Evolutionary conservation across 768 basidiomycete genomes (phyloP), one percentile per base, ranked within the genome.

Genomic region (Gyrodon lividus): DNA sequence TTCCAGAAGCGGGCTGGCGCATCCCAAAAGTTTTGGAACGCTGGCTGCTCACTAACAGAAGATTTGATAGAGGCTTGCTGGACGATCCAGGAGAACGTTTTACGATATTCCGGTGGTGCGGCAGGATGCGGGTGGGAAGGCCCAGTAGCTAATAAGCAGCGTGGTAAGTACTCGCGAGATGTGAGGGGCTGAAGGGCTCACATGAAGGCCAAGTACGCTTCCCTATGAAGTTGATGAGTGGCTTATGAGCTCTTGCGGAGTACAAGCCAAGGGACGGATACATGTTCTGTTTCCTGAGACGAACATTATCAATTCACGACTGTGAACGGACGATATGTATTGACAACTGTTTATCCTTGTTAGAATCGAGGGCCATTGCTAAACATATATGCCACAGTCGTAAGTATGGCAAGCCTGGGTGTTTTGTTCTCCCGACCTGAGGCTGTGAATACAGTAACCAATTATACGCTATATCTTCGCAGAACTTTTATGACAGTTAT

Each of bases 161-260:
- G 22, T 39, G 38, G 5, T 24, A 44, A 57, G 24, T 40, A 22
- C 10, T 24, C 12, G 48, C 12, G 19, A 20, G 7, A 22, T 37
- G n/a, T 33, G 6, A 24, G 20, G 17, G 13, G 46, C 41, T 19
- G 54, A 31, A 12, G 31, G 9, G 12, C 77, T 54, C 52, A 81
- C 80, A 59, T 17, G 71, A 70, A 10, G 81, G 77, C 72, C 75
- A 77, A 5, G 65, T 57, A 8, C 84, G 78, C 66, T 77, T 83
- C 51, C 86, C 84, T 13, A 86, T 51, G 61, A 86, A 86, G 57
- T 68, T 75, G 35, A 87, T 87, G 54, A 85, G 76, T 23, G 83
- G 84, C 53, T 75, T 78, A 62, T 81, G 83, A 1, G 65, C 73
- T 57, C 74, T 71, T 19, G 73, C 70, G 33, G 76, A 70, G 39